phyloP scores from a whole-genome alignment of 2,329 filamentous ascomycete genomes.

The Biscogniauxia marginata region DNA sequence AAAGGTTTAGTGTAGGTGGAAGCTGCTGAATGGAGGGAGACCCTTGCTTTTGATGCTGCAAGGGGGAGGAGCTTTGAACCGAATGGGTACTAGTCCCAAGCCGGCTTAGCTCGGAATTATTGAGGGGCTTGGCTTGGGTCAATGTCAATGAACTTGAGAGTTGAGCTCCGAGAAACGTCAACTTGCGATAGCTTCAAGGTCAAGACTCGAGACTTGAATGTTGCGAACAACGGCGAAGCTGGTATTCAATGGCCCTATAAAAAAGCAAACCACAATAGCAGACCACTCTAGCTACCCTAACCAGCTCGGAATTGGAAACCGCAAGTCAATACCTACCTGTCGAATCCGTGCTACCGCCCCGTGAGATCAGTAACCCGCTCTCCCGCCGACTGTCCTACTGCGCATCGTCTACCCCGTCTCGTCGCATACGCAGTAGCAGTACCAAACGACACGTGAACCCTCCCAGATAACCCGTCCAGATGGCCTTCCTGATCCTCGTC shows the following conservation, averaged over 20 bases:
- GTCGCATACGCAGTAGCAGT: background rate
- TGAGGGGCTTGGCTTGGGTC: constrained; percentile 3
- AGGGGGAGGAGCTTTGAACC: background rate
- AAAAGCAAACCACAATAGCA: background rate
- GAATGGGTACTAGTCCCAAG: background rate
- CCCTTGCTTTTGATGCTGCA: background rate
- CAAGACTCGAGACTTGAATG: background rate
- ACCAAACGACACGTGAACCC: background rate
- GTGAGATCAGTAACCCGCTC: background rate
- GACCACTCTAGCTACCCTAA: background rate
- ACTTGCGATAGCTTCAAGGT: background rate
- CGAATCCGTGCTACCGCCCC: background rate
- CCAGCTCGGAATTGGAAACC: background rate
- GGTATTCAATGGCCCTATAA: background rate
- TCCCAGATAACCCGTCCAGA: constrained; percentile 45
- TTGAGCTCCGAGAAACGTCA: background rate
- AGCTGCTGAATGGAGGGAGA: background rate
- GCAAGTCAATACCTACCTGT: background rate
- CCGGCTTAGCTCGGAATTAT: background rate
- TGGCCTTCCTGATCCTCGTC: constrained; percentile 86
- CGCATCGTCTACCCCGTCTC: background rate
- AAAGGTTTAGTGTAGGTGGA: background rate
- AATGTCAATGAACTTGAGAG: background rate
- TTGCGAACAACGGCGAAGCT: background rate
- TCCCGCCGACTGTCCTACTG: background rate